A percentile compares a stretch with the other conserved stretches of the same genome.
Conservation (phyloP, 306 rosid genomes). For the Glycine soja region DNA sequence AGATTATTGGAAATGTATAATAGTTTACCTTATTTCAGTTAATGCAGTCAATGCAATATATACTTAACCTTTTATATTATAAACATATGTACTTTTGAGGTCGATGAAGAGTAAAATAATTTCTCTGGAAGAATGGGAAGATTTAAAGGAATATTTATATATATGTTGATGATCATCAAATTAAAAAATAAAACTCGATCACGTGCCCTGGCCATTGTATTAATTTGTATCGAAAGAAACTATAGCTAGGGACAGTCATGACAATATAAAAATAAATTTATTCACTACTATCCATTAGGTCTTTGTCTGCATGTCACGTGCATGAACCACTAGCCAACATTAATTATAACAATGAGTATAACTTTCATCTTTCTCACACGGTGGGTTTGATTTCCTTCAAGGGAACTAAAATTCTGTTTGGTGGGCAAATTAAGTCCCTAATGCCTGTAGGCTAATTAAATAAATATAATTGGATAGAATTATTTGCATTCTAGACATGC, state of each 20-base stretch:
- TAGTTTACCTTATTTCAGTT: not conserved
- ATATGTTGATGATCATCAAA: not conserved
- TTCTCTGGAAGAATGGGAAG: not conserved
- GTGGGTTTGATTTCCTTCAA: too few species aligned
- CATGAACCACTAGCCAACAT: not conserved
- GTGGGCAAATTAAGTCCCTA: too few species aligned
- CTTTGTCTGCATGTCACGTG: slow-evolving; percentile 30
- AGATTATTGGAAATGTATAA: not conserved
- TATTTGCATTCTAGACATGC: too few species aligned
- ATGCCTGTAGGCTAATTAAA: too few species aligned
- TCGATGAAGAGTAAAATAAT: not conserved
- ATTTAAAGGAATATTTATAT: not conserved
- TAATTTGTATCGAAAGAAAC: too few species aligned
- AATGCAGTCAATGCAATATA: not conserved
- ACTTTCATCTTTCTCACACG: too few species aligned
- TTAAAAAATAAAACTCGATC: not conserved
- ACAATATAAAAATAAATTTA: too few species aligned
- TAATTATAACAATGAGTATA: too few species aligned
- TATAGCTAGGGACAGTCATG: too few species aligned
- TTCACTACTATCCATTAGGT: not conserved
- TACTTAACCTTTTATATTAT: not conserved
- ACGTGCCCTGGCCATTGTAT: slow-evolving; percentile 1
- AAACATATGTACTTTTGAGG: not conserved
- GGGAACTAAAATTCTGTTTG: too few species aligned
- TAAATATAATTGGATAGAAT: too few species aligned